These are phyloP conservation scores for Cercis canadensis DNA, from an alignment of 306 rosid species.

Conservation along the genomic window DNA sequence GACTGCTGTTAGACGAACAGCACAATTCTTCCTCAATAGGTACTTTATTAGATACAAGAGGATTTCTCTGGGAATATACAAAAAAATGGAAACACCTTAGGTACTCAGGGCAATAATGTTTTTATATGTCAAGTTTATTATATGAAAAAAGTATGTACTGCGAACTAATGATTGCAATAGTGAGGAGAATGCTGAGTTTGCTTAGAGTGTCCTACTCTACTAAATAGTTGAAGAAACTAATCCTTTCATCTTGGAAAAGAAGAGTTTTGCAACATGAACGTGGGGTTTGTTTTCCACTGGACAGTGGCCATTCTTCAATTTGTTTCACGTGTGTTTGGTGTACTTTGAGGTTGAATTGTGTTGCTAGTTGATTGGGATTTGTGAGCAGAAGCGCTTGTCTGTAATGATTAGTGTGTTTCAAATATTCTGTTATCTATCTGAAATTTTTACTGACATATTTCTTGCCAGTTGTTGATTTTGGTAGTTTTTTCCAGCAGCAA, in stretches of 20 bases:
- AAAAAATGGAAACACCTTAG: conserved; percentile 26
- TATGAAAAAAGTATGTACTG: neutral
- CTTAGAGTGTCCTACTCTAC: neutral
- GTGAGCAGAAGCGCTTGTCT: conserved; percentile 23
- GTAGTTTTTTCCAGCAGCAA: conserved; percentile 23
- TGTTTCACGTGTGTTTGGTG: neutral
- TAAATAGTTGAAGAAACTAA: conserved; percentile 12
- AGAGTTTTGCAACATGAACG: neutral
- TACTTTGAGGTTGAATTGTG: neutral
- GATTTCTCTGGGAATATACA: conserved; percentile 16
- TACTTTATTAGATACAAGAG: conserved; percentile 39
- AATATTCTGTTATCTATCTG: conserved; percentile 16
- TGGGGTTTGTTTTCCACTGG: neutral
- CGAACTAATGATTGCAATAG: conserved; percentile 24
- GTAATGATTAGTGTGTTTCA: conserved; percentile 24
- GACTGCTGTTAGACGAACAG: conserved; percentile 98
- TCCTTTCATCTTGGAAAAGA: conserved; percentile 16
- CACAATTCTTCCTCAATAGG: conserved; percentile 96
- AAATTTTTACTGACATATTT: conserved; percentile 13
- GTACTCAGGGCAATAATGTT: conserved; percentile 11
- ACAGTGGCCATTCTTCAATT: neutral
- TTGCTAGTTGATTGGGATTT: conserved; percentile 21
- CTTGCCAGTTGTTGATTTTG: conserved; percentile 8
- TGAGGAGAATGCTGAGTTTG: conserved; percentile 3
- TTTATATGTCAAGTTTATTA: conserved; percentile 25